Evolutionary conservation across 345 rosid species (phyloP).

Genomic region (Crucihimalaya himalaica): DNA sequence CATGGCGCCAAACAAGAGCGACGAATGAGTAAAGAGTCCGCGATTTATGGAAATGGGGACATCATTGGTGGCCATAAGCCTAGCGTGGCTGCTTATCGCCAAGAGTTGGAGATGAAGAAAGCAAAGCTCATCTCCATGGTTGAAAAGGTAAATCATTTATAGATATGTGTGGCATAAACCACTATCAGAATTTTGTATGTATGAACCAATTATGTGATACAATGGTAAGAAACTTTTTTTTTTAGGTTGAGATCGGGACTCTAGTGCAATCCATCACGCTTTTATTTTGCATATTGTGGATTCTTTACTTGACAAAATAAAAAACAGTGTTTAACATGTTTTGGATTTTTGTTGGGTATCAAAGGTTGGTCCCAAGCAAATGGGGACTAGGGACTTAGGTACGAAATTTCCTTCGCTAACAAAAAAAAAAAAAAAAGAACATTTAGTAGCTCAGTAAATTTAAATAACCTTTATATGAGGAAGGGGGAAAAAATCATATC

Average conservation of each 20-base stretch:
- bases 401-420: not conserved
- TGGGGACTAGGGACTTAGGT: not conserved
- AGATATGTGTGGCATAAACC: not conserved
- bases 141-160: constrained; percentile 54
- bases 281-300: not conserved
- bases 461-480: not conserved
- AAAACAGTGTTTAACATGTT: not conserved
- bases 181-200: not conserved
- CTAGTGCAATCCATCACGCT: not conserved
- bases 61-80: constrained; percentile 6
- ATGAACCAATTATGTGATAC: not conserved
- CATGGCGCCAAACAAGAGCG: not conserved
- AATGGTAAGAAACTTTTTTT: not conserved
- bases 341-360: not conserved
- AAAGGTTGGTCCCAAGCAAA: not conserved
- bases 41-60: not conserved
- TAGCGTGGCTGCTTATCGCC: constrained; percentile 31
- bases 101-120: constrained; percentile 68
- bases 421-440: not conserved
- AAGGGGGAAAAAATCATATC: not conserved
- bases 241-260: not conserved
- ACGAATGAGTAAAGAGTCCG: constrained; percentile 22
- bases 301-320: not conserved
- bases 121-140: constrained; percentile 67
- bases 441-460: not conserved